phyloP scores from a whole-genome alignment of 345 rosid genomes.

The Corchorus capsularis region DNA sequence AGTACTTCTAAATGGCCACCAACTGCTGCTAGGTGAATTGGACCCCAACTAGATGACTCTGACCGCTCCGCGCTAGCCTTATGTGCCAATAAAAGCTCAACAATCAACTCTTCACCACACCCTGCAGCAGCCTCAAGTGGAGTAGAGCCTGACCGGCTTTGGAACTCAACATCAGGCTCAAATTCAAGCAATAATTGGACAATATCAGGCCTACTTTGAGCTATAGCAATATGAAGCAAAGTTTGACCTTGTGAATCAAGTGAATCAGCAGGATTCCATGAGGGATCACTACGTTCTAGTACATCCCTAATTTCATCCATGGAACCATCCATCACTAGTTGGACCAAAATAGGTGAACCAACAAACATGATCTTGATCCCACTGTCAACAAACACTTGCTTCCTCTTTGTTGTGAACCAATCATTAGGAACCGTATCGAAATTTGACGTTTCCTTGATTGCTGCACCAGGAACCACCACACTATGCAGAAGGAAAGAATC shows the following conservation, averaged over 20 bases:
- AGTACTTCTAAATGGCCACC: slow-evolving; percentile 49
- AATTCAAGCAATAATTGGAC: slow-evolving; percentile 63
- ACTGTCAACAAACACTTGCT: slow-evolving; percentile 63
- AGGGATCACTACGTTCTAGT: slow-evolving; percentile 50
- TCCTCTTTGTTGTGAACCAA: slow-evolving; percentile 63
- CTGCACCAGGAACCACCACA: slow-evolving; percentile 65
- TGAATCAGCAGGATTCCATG: slow-evolving; percentile 48
- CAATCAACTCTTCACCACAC: slow-evolving; percentile 52
- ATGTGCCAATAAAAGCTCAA: slow-evolving; percentile 57
- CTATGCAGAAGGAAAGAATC: slow-evolving; percentile 63
- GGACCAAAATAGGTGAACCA: slow-evolving; percentile 52
- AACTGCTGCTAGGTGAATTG: slow-evolving; percentile 51
- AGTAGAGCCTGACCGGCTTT: slow-evolving; percentile 39
- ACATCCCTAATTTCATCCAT: slow-evolving; percentile 67
- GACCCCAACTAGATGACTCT: slow-evolving; percentile 45
- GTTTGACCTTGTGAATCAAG: slow-evolving; percentile 44
- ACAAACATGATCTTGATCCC: slow-evolving; percentile 60
- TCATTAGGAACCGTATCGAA: slow-evolving; percentile 53
- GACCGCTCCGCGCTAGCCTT: slow-evolving; percentile 50
- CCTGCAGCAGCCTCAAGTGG: slow-evolving; percentile 57
- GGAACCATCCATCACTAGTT: slow-evolving; percentile 46
- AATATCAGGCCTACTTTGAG: slow-evolving; percentile 49
- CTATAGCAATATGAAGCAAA: slow-evolving; percentile 58
- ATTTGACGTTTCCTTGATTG: slow-evolving; percentile 40
- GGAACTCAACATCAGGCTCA: slow-evolving; percentile 45